These are phyloP conservation scores for Metschnikowia lunata DNA, from an alignment of 805 yeast genomes.

Conservation along the genomic window DNA sequence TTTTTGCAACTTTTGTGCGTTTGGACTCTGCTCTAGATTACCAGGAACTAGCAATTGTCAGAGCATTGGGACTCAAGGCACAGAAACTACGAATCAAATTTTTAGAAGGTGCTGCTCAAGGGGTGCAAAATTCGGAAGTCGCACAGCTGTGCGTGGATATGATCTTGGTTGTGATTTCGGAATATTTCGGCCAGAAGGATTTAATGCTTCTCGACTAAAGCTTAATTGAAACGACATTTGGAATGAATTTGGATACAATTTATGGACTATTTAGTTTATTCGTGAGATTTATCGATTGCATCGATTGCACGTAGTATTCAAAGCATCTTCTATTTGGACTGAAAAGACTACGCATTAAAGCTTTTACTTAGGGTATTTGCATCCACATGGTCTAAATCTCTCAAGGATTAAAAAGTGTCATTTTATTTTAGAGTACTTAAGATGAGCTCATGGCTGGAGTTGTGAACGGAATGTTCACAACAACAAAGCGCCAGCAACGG, in stretches of 20 bases:
- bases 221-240: too few species aligned
- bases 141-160: slow-evolving; percentile 25
- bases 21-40: slow-evolving; percentile 33
- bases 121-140: slow-evolving; percentile 7
- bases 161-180: slow-evolving; percentile 29
- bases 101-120: slow-evolving; percentile 7
- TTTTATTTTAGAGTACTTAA: too few species aligned
- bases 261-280: too few species aligned
- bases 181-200: slow-evolving; percentile 36
- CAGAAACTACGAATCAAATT: slow-evolving; percentile 19
- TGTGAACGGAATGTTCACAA: slow-evolving; percentile 9
- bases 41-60: slow-evolving; percentile 29
- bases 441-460: too few species aligned
- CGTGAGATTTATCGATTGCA: too few species aligned
- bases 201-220: slow-evolving; percentile 7
- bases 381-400: too few species aligned
- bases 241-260: too few species aligned
- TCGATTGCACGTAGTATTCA: too few species aligned
- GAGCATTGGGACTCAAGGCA: slow-evolving; percentile 39
- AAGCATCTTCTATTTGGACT: too few species aligned
- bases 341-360: too few species aligned
- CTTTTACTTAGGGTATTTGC: too few species aligned
- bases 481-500: slow-evolving; percentile 15
- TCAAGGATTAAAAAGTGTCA: too few species aligned
- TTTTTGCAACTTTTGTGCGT: slow-evolving; percentile 31